These are phyloP conservation scores for Phytophthora niederhauseri DNA, from an alignment of 352 stramenopile species.

Conservation along the genomic window DNA sequence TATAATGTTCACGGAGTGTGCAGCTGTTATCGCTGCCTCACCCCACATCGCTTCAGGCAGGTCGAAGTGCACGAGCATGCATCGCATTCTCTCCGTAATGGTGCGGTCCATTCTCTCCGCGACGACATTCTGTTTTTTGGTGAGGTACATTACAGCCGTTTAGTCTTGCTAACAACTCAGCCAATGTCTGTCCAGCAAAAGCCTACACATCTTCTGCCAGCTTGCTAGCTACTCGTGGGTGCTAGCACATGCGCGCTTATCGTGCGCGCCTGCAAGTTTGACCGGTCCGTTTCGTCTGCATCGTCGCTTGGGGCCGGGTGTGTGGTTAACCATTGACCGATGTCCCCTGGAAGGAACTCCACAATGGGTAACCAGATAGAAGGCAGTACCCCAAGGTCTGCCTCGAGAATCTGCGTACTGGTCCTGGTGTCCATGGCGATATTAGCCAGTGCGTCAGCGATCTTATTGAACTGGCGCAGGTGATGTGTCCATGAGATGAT, in stretches of 20 bases:
- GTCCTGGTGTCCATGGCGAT: neutral
- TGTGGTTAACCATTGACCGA: neutral
- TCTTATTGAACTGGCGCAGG: neutral
- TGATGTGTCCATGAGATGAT: neutral
- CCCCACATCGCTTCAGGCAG: slow-evolving; percentile 22
- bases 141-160: neutral
- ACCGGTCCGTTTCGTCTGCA: neutral
- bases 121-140: slow-evolving; percentile 4
- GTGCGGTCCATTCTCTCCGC: slow-evolving; percentile 25
- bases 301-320: neutral
- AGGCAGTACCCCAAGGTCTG: too few relatives aligned
- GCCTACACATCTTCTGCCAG: slow-evolving; percentile 47
- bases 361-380: neutral
- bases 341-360: neutral
- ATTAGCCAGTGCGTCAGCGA: neutral
- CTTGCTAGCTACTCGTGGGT: neutral
- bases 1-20: slow-evolving; percentile 22
- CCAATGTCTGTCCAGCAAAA: neutral
- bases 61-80: slow-evolving; percentile 25
- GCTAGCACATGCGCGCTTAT: neutral
- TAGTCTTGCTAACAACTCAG: neutral
- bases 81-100: slow-evolving; percentile 21
- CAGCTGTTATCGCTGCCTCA: slow-evolving; percentile 21
- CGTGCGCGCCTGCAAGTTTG: neutral
- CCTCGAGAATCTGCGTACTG: neutral